Evolutionary conservation across 2,329 filamentous ascomycete genomes (phyloP), one percentile per base, ranked within the genome.

Genomic region (Ophiosphaerella herpotricha): DNA sequence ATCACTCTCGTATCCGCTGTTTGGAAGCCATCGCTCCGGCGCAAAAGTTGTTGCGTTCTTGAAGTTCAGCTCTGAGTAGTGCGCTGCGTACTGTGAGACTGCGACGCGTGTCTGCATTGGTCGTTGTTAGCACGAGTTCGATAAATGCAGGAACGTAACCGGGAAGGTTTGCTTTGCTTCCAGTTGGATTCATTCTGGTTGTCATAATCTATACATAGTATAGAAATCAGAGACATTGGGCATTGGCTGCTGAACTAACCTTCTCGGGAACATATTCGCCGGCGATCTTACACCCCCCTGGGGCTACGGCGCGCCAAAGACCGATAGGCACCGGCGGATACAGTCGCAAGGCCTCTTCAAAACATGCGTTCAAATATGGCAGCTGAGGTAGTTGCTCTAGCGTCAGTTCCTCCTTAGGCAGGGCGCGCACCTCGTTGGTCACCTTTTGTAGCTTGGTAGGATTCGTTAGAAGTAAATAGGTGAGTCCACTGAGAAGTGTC

Each of bases 321-420:
- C 75, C 74, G 23, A 70, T 68, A 5, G 76, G 71, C 4, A 80
- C 73, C 0, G 78, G 77, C 1, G 78, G 77, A 55, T 76, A 77
- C 43, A 78, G 73, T 7, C 78, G 68, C 5, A 80, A 62, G 2
- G 70, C 74, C 61, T 81, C 78, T 44, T 77, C 73, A 11, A 80
- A 67, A 48, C 76, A 75, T 4, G 77, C 77, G 34, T 75, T 68
- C 48, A 80, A 65, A 53, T 78, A 81, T 2, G 66, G 63, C 12
- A 76, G 54, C 14, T 34, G 51, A 5, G 51, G 52, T 1, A 68
- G 55, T 7, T 63, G 50, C 31, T 71, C 63, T 61, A 70, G 71
- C 31, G 63, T 69, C 26, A 74, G 54, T n/a, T 73, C 70, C 13
- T 59, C 58, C 43, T 68, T 59, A 7, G 53, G 56, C 16, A 62